A percentile compares a stretch with the other conserved stretches of the same genome.
Conservation (phyloP, 306 rosid species). For the Glycine soja region DNA sequence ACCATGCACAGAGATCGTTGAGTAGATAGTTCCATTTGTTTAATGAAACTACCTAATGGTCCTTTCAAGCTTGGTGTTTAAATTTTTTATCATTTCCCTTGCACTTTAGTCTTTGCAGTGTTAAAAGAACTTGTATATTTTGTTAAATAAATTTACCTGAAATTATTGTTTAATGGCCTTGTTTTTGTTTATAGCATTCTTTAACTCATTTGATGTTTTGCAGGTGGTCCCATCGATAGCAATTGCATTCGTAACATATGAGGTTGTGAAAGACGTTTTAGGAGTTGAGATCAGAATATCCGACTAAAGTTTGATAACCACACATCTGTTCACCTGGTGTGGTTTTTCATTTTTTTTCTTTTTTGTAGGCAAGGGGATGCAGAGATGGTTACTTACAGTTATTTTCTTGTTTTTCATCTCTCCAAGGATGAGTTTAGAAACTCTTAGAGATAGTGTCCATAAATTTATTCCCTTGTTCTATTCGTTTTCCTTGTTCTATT, state of each 20-base stretch:
- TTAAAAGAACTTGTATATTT: not conserved
- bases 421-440: constrained; percentile 61
- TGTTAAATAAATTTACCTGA: constrained; percentile 11
- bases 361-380: constrained; percentile 74
- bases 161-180: constrained; percentile 10
- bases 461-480: constrained; percentile 65
- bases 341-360: constrained; percentile 59
- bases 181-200: constrained; percentile 14
- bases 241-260: constrained; percentile 88
- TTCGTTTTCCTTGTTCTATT: constrained; percentile 56
- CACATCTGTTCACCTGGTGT: constrained; percentile 44
- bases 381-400: constrained; percentile 64
- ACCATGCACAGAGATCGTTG: not conserved
- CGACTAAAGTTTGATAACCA: constrained; percentile 58
- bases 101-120: not conserved
- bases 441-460: constrained; percentile 63
- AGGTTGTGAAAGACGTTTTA: constrained; percentile 92
- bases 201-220: constrained; percentile 46
- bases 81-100: not conserved
- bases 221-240: constrained; percentile 99
- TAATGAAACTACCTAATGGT: constrained; percentile 9
- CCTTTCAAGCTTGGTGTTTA: constrained; percentile 4
- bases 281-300: constrained; percentile 98
- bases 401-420: constrained; percentile 51
- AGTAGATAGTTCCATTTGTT: constrained; percentile 8